Base-by-base conservation (phyloP, 75 land plant species). In the Pinus tabuliformis region DNA sequence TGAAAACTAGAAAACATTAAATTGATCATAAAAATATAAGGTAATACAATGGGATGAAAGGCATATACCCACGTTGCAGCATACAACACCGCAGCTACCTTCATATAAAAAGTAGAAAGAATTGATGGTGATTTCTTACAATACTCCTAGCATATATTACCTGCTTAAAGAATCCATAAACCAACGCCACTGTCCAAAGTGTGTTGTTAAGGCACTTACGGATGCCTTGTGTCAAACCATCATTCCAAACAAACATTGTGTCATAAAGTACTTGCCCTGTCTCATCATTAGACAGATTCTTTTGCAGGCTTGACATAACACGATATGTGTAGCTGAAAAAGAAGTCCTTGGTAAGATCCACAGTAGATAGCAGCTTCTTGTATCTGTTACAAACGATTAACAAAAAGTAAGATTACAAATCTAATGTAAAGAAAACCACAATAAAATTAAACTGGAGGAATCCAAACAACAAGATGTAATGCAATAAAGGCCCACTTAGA, bases 171-270 rank as follows among this genome's bases (percentile, higher is more conserved):
- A 91, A 91, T 22, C 96, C 96, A 82, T 93, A 90, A 4, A 89
- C 87, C 74, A 93, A 83, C 57, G 96, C 92, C 74, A 93, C 92
- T 9, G 90, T 93, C 96, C 96, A 93, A 1, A 78, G 68, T 13
- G 88, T 82, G 87, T 84, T 91, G 76, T 87, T 85, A 12, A 93
- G 90, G 24, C 77, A 86, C 62, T 76, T 75, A 13, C 94, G 83
- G 37, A 93, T 89, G 58, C 86, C 90, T 7, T 83, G 86, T 39
- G 96, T 93, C 56, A 93, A 81, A 72, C 77, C 89, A n/a, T 88
- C 89, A 86, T 93, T 93, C 96, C 96, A 93, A 12, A 93, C 96
- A 81, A 91, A 93, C 96, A 93, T 91, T n/a, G 88, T 84, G 26
- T 91, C 96, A 82, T 89, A 89, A 0, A 83, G 65, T 9, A 76